These are phyloP conservation scores for Chernovozyma sophiae-reginae DNA, from an alignment of 1,139 yeast species.

Conservation along the genomic window DNA sequence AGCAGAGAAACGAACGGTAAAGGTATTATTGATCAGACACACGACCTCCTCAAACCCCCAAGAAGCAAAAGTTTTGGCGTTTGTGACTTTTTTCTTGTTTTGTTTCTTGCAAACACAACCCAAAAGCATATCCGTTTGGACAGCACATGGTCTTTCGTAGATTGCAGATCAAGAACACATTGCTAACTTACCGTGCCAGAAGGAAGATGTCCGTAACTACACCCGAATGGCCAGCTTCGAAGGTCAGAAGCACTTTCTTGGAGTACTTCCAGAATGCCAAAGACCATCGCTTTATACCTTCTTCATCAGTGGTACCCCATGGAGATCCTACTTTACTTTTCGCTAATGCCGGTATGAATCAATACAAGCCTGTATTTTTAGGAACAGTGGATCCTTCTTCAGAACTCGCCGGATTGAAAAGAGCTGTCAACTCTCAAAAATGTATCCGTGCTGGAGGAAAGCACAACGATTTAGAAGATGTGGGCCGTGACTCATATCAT, in stretches of 20 bases:
- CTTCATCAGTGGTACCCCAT: slow-evolving; percentile 94
- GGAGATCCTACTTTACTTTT: slow-evolving; percentile 95
- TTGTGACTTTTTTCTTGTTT: no score
- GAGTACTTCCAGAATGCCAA: slow-evolving; percentile 59
- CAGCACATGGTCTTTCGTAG: background rate
- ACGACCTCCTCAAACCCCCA: no score
- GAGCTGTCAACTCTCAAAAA: slow-evolving; percentile 94
- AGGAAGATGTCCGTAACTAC: background rate
- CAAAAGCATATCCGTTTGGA: no score
- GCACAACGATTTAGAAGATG: slow-evolving; percentile 97
- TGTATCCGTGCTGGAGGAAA: slow-evolving; percentile 99
- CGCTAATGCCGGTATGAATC: slow-evolving; percentile 99
- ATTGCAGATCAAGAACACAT: no score
- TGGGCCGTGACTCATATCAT: slow-evolving; percentile 95
- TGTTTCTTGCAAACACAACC: no score
- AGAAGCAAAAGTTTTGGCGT: no score
- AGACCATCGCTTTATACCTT: slow-evolving; percentile 78
- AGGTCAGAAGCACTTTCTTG: slow-evolving; percentile 84
- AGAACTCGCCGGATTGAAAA: slow-evolving; percentile 74
- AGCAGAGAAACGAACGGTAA: no score
- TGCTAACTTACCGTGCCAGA: background rate
- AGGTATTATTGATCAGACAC: no score
- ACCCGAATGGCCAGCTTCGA: slow-evolving; percentile 58
- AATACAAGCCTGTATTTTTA: slow-evolving; percentile 91
- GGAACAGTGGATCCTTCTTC: slow-evolving; percentile 97